phyloP scores from a whole-genome alignment of 2,329 filamentous ascomycete species.

The Penicillium sp. region DNA sequence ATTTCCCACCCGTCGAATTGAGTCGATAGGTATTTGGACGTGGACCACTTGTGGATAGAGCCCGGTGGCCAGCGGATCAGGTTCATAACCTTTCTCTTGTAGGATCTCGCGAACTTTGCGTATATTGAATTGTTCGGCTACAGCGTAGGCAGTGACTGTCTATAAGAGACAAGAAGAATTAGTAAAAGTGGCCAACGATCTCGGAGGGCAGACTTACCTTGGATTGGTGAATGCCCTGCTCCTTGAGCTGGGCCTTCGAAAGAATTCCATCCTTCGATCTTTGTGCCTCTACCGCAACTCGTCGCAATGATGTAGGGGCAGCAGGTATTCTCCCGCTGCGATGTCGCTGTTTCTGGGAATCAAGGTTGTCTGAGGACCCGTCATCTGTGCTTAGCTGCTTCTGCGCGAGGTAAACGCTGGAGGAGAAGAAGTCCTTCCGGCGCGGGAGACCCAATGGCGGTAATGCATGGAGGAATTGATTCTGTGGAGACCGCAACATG shows the following conservation, averaged over 20 bases:
- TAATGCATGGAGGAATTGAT: constrained; percentile 43
- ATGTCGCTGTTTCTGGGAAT: constrained; percentile 50
- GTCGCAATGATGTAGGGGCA: constrained; percentile 76
- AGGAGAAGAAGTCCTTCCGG: constrained; percentile 70
- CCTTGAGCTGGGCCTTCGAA: constrained; percentile 49
- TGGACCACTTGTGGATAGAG: constrained; percentile 71
- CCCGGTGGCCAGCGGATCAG: constrained; percentile 67
- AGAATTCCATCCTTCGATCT: constrained; percentile 61
- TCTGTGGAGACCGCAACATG: constrained; percentile 38
- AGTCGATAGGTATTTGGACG: constrained; percentile 57
- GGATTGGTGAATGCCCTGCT: constrained; percentile 45
- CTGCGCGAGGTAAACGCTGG: constrained; percentile 62
- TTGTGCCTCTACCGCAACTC: constrained; percentile 87
- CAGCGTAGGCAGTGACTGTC: constrained; percentile 69
- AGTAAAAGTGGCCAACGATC: constrained; percentile 7
- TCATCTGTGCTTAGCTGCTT: constrained; percentile 36
- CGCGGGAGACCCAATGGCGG: constrained; percentile 50
- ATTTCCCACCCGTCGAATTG: constrained; percentile 52
- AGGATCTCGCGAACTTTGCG: constrained; percentile 63
- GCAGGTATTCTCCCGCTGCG: constrained; percentile 58
- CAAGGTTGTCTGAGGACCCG: constrained; percentile 23
- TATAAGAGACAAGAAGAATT: constrained; percentile 31
- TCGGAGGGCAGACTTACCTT: constrained; percentile 38
- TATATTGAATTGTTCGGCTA: constrained; percentile 71
- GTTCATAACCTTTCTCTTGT: constrained; percentile 63